Conservation (phyloP, 371 early-diverging fungal species). For the Vairimorpha ceranae region DNA sequence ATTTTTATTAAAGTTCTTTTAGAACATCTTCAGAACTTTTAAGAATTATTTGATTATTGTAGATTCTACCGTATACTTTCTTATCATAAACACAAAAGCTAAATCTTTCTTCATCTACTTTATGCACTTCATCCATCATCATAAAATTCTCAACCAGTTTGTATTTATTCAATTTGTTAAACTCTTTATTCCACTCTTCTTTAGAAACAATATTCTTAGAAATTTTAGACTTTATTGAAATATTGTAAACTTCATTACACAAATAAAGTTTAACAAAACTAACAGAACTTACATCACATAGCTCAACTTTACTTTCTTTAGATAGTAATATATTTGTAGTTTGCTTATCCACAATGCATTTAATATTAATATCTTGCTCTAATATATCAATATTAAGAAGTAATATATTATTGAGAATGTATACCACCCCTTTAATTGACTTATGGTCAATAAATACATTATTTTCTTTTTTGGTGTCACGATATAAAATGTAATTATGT, state of each 20-base stretch:
- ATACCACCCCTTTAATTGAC: conserved; percentile 6
- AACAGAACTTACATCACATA: background rate
- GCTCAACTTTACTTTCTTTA: background rate
- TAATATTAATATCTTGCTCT: conserved; percentile 3
- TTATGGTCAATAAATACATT: conserved; percentile 6
- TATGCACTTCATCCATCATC: background rate
- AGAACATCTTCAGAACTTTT: conserved; percentile 2
- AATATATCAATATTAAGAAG: conserved; percentile 13
- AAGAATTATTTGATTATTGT: background rate
- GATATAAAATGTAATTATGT: background rate
- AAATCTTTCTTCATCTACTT: conserved; percentile 9
- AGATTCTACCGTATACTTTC: conserved; percentile 1
- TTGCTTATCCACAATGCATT: background rate
- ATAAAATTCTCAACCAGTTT: background rate
- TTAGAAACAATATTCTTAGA: background rate
- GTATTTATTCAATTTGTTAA: background rate
- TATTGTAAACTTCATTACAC: background rate
- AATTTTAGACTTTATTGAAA: background rate
- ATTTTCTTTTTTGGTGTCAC: background rate
- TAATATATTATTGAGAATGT: background rate
- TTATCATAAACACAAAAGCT: conserved; percentile 9
- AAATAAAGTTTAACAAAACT: background rate
- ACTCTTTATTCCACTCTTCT: conserved; percentile 1
- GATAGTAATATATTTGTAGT: background rate
- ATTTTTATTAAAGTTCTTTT: background rate